These are phyloP conservation scores for Conringia planisiliqua DNA, from an alignment of 345 rosid genomes.

Conservation along the genomic window DNA sequence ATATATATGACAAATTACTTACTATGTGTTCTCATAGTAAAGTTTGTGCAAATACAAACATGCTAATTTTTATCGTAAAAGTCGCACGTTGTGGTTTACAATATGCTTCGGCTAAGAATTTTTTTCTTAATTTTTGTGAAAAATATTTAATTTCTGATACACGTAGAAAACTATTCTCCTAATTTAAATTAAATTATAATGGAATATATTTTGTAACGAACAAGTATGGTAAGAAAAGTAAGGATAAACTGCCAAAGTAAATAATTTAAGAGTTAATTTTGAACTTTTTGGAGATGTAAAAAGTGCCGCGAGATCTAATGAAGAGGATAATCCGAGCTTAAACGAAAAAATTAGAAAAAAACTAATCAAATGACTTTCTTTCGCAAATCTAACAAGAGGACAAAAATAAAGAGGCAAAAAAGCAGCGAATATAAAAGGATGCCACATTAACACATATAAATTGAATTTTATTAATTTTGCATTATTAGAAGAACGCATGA, in stretches of 20 bases:
- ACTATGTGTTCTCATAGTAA: too few relatives aligned
- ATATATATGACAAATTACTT: neutral
- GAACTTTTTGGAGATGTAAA: neutral
- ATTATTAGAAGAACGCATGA: conserved; percentile 31
- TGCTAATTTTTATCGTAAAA: too few relatives aligned
- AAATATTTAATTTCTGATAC: too few relatives aligned
- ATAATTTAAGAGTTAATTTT: neutral
- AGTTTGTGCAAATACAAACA: too few relatives aligned
- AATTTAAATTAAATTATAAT: too few relatives aligned
- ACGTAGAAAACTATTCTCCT: too few relatives aligned
- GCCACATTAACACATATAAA: neutral
- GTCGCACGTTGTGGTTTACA: too few relatives aligned
- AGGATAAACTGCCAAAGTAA: neutral
- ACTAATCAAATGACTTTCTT: neutral
- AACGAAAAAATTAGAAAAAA: neutral
- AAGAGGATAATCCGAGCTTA: neutral
- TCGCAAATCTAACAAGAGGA: conserved; percentile 6
- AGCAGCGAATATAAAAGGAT: neutral
- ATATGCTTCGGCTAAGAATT: too few relatives aligned
- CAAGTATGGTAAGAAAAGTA: too few relatives aligned
- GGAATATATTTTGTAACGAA: too few relatives aligned
- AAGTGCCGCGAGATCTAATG: conserved; percentile 2
- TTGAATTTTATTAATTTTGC: neutral
- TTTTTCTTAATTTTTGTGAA: too few relatives aligned
- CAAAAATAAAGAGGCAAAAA: neutral